Evolutionary conservation across 75 land plant genomes (phyloP).

Genomic region (Pinus tabuliformis): DNA sequence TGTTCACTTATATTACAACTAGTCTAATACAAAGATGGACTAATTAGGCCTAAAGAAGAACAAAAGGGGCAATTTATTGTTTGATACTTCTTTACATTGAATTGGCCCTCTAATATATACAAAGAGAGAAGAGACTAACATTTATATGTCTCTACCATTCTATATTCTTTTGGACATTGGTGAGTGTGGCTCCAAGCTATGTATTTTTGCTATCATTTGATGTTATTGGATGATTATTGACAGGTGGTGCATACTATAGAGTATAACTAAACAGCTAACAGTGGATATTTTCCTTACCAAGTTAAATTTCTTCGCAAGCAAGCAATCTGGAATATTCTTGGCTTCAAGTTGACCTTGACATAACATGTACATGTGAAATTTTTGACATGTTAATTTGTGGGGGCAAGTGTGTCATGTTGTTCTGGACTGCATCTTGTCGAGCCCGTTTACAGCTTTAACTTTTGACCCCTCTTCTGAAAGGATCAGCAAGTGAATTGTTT

Average conservation of each 20-base stretch:
- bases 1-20: not conserved
- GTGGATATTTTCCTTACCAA: not conserved
- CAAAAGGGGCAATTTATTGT: not conserved
- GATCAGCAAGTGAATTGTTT: not conserved
- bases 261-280: not conserved
- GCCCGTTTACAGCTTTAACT: not conserved
- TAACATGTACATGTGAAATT: slow-evolving; percentile 2
- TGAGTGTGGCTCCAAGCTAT: not conserved
- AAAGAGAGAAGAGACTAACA: not conserved
- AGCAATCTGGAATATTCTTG: not conserved
- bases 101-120: not conserved
- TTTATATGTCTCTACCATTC: not conserved
- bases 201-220: not conserved
- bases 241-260: not conserved
- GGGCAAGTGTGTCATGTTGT: not conserved
- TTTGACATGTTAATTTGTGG: not conserved
- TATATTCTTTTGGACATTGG: not conserved
- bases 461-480: not conserved
- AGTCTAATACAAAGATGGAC: not conserved
- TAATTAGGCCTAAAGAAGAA: slow-evolving; percentile 8
- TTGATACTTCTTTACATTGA: slow-evolving; percentile 4
- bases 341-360: too few relatives aligned
- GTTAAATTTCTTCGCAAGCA: not conserved
- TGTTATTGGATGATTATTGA: not conserved
- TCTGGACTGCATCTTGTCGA: too few relatives aligned